A percentile compares a stretch with the other conserved stretches of the same genome.
Evolutionary conservation across 441 rosid genomes (phyloP).

Genomic region (Croton laevigatus): DNA sequence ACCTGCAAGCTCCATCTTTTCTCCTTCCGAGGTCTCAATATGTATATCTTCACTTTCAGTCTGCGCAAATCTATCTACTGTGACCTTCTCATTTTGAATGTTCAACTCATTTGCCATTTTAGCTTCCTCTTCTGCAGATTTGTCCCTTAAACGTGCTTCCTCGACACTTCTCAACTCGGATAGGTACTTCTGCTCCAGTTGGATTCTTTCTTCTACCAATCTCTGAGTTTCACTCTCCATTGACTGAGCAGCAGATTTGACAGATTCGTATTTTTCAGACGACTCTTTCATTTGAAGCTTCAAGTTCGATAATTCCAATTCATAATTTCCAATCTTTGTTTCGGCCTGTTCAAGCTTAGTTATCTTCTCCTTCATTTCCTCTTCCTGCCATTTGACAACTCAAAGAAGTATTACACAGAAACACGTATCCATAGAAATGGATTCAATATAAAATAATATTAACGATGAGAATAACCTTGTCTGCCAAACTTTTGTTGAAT

Average conservation of each 20-base stretch:
- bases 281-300: constrained; percentile 54
- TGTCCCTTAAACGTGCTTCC: constrained; percentile 65
- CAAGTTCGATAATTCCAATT: constrained; percentile 50
- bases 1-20: constrained; percentile 48
- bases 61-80: constrained; percentile 66
- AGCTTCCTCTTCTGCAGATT: constrained; percentile 62
- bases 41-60: constrained; percentile 60
- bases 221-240: constrained; percentile 62
- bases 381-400: constrained; percentile 15
- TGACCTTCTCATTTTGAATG: constrained; percentile 60
- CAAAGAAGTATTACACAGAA: not conserved
- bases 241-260: constrained; percentile 49
- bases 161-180: constrained; percentile 65
- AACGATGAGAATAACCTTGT: constrained; percentile 9
- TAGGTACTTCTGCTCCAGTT: constrained; percentile 62
- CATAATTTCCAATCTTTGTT: constrained; percentile 63
- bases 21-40: constrained; percentile 56
- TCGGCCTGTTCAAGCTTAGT: constrained; percentile 25
- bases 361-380: constrained; percentile 6
- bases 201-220: constrained; percentile 62
- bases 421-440: not conserved
- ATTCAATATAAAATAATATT: not conserved
- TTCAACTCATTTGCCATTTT: constrained; percentile 59
- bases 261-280: constrained; percentile 54
- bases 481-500: constrained; percentile 13